A percentile compares a stretch with the other conserved stretches of the same genome.
Evolutionary conservation across 2,329 filamentous ascomycete species (phyloP).

Genomic region (Penicillium oxalicum): DNA sequence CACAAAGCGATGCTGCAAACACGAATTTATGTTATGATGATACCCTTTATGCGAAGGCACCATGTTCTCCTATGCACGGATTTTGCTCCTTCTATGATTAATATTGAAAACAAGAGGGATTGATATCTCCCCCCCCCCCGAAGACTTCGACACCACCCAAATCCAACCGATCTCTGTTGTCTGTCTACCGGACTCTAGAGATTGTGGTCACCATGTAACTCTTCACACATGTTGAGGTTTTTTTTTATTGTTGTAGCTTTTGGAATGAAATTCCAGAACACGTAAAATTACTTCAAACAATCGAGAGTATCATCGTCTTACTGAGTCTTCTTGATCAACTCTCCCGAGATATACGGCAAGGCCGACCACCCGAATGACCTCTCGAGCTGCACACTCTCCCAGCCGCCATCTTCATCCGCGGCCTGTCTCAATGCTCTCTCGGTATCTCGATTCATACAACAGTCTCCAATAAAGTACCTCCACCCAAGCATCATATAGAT

Average conservation of each 20-base stretch:
- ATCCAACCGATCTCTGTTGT: too few species aligned
- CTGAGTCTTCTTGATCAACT: conserved; percentile 34
- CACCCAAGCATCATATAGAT: conserved; percentile 45
- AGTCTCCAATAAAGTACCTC: conserved; percentile 49
- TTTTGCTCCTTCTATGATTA: not conserved
- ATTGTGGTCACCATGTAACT: too few species aligned
- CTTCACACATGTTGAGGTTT: too few species aligned
- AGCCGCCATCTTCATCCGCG: conserved; percentile 40
- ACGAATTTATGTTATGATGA: not conserved
- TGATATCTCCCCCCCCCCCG: too few species aligned
- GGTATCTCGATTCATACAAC: conserved; percentile 47
- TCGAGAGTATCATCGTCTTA: not conserved
- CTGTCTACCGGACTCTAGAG: too few species aligned
- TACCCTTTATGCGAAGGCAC: not conserved
- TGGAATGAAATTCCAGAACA: too few species aligned
- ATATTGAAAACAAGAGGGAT: too few species aligned
- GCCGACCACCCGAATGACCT: conserved; percentile 32
- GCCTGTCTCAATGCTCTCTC: conserved; percentile 38
- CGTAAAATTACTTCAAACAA: not conserved
- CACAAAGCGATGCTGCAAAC: not conserved
- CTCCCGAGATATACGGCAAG: conserved; percentile 39
- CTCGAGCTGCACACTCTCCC: conserved; percentile 47
- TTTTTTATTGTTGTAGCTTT: too few species aligned
- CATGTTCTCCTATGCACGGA: not conserved
- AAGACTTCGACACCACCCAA: too few species aligned